phyloP scores from a whole-genome alignment of 768 basidiomycete species.

The Baorangia bicolor region DNA sequence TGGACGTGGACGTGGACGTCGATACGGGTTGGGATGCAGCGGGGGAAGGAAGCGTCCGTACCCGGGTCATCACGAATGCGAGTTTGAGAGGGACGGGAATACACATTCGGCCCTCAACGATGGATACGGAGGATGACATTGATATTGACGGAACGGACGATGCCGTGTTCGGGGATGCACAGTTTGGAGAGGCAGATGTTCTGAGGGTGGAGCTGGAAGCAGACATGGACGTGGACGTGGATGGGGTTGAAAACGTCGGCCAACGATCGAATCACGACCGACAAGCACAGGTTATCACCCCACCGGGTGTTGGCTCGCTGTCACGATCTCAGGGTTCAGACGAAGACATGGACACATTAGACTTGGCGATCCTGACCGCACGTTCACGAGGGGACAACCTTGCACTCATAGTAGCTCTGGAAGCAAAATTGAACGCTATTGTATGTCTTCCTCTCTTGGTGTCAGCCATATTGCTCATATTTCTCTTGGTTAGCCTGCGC shows the following conservation, averaged over 20 bases:
- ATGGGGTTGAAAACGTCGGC: neutral
- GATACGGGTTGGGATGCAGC: constrained; percentile 41
- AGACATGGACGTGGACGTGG: constrained; percentile 31
- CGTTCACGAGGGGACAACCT: constrained; percentile 46
- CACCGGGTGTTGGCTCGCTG: neutral
- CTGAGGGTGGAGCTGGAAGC: constrained; percentile 37
- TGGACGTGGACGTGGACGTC: constrained; percentile 33
- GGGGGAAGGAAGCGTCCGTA: constrained; percentile 40
- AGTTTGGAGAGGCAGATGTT: constrained; percentile 77
- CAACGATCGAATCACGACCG: constrained; percentile 24
- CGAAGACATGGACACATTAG: constrained; percentile 45
- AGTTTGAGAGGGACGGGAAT: constrained; percentile 65
- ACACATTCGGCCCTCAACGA: constrained; percentile 52
- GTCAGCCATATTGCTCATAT: constrained; percentile 30
- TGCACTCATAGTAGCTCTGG: constrained; percentile 54
- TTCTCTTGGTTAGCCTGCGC: constrained; percentile 15
- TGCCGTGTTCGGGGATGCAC: constrained; percentile 60
- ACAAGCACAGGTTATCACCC: constrained; percentile 36
- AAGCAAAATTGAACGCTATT: constrained; percentile 58
- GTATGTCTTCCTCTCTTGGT: constrained; percentile 40
- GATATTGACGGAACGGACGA: constrained; percentile 81
- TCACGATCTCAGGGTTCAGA: neutral
- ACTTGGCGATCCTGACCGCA: constrained; percentile 50
- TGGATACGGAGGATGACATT: constrained; percentile 76
- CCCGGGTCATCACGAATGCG: constrained; percentile 35